Base-by-base conservation (phyloP, 257 asterid species). In the Cordia subcordata region DNA sequence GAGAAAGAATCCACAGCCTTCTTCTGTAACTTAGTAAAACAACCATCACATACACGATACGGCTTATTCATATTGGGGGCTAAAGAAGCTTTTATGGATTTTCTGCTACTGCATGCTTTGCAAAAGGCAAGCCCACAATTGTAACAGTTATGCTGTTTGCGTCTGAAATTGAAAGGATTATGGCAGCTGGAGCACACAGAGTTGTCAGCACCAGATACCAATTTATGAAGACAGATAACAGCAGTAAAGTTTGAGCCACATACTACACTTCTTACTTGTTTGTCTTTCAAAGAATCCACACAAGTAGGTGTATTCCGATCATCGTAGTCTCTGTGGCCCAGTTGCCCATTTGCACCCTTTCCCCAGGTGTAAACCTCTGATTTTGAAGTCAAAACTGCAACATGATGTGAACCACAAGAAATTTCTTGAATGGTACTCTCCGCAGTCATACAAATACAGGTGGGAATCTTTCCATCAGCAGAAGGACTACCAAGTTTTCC, bases 91-190 rank as follows among this genome's bases (percentile, higher is more conserved):
- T 77, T 77, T 47, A 81, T 57, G 20, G 96, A 85, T 63, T 80
- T 87, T 67, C 67, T 77, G 53, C 70, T 61, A 81, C 87, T 87
- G 63, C 98, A 90, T 10, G 82, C 68, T 10, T 78, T 77, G 87
- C 98, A 90, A 51, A 87, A 85, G 52, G 82, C 91, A 14, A 87
- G 93, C 5, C 98, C 98, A 22, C 98, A 90, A 83, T 90, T 90
- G 68, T 90, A 90, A 67, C 98, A 90, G 76, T 90, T 90, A 72
- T 90, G 96, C 0, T 90, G 94, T 62, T 87, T 83, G 46, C 98
- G 66, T 69, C 82, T 85, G 79, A 90, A 90, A 50, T 61, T 87
- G 65, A 90, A 90, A 19, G 82, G 87, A 21, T 62, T 75, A 18
- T 69, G 90, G 63, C 98, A 90, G 42, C 82, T 85, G 5, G 89